Evolutionary conservation across 768 basidiomycete genomes (phyloP).

Genomic region (Mycena indigotica): DNA sequence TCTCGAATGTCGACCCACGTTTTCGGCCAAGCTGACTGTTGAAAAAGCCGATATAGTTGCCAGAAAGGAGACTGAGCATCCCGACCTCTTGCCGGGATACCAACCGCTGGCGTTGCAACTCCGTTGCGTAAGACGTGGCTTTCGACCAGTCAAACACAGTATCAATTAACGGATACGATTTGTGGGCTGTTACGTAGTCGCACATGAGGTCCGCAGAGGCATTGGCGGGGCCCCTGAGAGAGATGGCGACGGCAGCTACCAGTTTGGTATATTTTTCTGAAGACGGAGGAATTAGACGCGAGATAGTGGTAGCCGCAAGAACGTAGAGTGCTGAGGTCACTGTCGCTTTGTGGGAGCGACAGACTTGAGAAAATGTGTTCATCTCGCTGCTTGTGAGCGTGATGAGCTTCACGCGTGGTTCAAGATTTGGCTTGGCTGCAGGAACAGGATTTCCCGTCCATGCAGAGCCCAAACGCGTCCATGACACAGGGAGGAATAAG

Average conservation of each 20-base stretch:
- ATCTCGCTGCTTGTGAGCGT: background rate
- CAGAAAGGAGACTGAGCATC: slow-evolving; percentile 36
- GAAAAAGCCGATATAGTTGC: slow-evolving; percentile 33
- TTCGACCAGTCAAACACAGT: slow-evolving; percentile 35
- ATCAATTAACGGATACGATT: slow-evolving; percentile 28
- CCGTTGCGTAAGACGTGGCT: slow-evolving; percentile 31
- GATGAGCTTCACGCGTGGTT: slow-evolving; percentile 1
- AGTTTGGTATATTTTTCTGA: slow-evolving; percentile 20
- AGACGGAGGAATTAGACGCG: slow-evolving; percentile 24
- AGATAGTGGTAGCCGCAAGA: slow-evolving; percentile 28
- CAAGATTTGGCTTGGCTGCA: background rate
- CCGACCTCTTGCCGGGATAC: slow-evolving; percentile 32
- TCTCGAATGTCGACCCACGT: slow-evolving; percentile 19
- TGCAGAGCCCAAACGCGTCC: background rate
- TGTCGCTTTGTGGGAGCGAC: slow-evolving; percentile 13
- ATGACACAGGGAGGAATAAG: slow-evolving; percentile 4
- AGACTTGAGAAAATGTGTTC: background rate
- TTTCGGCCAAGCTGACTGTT: slow-evolving; percentile 37
- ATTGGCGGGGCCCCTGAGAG: slow-evolving; percentile 34
- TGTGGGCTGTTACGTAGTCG: slow-evolving; percentile 33
- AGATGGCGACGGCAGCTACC: slow-evolving; percentile 33
- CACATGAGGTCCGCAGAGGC: slow-evolving; percentile 34
- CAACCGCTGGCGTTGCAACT: slow-evolving; percentile 26
- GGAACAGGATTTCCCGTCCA: slow-evolving; percentile 10
- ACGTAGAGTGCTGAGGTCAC: slow-evolving; percentile 33